Conservation (phyloP, 176 grass and related monocot species). For the Aegilops umbellulata region DNA sequence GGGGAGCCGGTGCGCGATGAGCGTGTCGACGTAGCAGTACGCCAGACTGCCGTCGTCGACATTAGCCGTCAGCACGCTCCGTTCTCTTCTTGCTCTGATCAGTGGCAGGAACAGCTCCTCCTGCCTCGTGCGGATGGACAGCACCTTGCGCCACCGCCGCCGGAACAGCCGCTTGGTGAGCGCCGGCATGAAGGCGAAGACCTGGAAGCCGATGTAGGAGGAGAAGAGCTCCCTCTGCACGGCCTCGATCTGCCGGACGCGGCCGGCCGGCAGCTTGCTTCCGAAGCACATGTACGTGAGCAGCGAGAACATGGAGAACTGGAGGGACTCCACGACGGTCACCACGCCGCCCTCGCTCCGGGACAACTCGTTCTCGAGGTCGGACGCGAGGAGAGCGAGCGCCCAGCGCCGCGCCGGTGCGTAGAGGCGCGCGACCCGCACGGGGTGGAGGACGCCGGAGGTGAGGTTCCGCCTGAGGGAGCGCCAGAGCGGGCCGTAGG, state of each 20-base stretch:
- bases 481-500: conserved; percentile 38
- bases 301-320: conserved; percentile 60
- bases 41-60: neutral
- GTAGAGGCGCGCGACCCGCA: neutral
- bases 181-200: conserved; percentile 40
- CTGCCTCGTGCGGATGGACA: conserved; percentile 29
- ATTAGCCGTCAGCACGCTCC: neutral
- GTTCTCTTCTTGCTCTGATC: conserved; percentile 23
- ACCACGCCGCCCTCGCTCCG: neutral
- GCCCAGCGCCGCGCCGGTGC: conserved; percentile 31
- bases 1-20: neutral
- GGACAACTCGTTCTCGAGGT: neutral
- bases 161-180: conserved; percentile 46
- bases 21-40: conserved; percentile 28
- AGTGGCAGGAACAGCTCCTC: conserved; percentile 44
- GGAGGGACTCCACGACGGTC: conserved; percentile 34
- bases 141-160: conserved; percentile 33
- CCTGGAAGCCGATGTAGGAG: conserved; percentile 30
- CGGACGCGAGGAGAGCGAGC: neutral
- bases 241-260: conserved; percentile 35
- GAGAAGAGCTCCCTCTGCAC: conserved; percentile 34
- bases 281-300: conserved; percentile 62
- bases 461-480: conserved; percentile 39
- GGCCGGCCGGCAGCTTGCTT: neutral
- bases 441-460: conserved; percentile 22